Conservation (phyloP, 2,329 filamentous ascomycete genomes). For the Dactylellina leptospora region DNA sequence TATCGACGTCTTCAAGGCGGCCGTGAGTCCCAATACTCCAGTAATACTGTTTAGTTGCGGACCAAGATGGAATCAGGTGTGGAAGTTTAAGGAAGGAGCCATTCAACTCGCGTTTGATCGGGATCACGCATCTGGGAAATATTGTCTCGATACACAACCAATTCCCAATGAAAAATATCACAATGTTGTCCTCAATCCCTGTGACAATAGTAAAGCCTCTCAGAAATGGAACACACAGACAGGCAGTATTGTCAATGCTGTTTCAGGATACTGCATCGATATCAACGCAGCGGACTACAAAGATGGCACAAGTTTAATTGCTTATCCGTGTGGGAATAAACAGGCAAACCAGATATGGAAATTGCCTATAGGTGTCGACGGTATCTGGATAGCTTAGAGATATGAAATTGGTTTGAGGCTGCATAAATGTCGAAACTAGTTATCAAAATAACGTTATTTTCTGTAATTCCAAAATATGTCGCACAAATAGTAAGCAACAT, state of each 20-base stretch:
- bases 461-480: too few species aligned
- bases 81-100: conserved; percentile 41
- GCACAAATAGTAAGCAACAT: too few species aligned
- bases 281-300: conserved; percentile 44
- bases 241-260: conserved; percentile 36
- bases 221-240: conserved; percentile 33
- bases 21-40: conserved; percentile 22
- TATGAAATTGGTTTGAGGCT: too few species aligned
- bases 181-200: conserved; percentile 37
- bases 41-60: conserved; percentile 41
- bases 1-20: conserved; percentile 39
- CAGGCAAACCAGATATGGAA: conserved; percentile 47
- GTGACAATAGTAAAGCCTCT: conserved; percentile 22
- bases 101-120: conserved; percentile 45
- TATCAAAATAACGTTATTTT: too few species aligned
- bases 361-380: conserved; percentile 25
- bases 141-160: conserved; percentile 40
- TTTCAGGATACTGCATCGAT: conserved; percentile 33
- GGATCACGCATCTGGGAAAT: conserved; percentile 25
- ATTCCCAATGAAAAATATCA: conserved; percentile 2
- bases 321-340: conserved; percentile 40
- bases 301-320: conserved; percentile 34
- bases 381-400: conserved; percentile 4
- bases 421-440: too few species aligned
- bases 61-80: conserved; percentile 49